Evolutionary conservation across 148 eudicot genomes (phyloP).

Genomic region (Gaultheria prostrata): DNA sequence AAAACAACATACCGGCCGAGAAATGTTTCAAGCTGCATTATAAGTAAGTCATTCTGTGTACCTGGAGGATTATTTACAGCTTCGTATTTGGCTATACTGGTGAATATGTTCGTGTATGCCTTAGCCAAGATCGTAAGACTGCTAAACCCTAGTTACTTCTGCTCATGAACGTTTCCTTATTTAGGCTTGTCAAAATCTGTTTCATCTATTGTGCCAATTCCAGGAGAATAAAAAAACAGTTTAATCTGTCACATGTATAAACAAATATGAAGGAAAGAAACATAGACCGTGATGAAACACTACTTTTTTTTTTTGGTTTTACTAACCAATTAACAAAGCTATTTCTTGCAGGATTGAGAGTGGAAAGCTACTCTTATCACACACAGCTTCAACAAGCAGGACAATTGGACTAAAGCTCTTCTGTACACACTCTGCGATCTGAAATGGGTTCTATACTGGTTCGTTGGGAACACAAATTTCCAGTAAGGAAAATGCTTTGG

Average conservation of each 20-base stretch:
- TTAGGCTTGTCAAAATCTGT: not conserved
- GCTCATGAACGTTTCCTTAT: not conserved
- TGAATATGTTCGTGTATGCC: not conserved
- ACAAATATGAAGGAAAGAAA: not conserved
- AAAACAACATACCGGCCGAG: slow-evolving; percentile 81
- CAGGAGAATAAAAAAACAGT: no score
- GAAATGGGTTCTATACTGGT: slow-evolving; percentile 99
- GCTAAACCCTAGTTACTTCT: not conserved
- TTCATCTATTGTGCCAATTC: not conserved
- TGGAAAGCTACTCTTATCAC: slow-evolving; percentile 86
- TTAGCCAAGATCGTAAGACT: not conserved
- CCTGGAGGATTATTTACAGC: not conserved
- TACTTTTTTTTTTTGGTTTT: not conserved
- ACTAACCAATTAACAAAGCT: not conserved
- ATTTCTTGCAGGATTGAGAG: slow-evolving; percentile 69
- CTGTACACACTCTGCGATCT: slow-evolving; percentile 91
- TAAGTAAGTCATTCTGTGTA: slow-evolving; percentile 43
- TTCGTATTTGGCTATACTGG: not conserved
- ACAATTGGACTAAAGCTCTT: slow-evolving; percentile 98
- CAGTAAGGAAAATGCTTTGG: slow-evolving; percentile 30
- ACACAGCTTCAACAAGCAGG: slow-evolving; percentile 96
- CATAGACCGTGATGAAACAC: not conserved
- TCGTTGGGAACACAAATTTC: slow-evolving; percentile 88
- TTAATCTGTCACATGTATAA: no score
- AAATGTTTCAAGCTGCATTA: slow-evolving; percentile 93